A percentile compares a stretch with the other conserved stretches of the same genome.
Evolutionary conservation across 805 yeast species (phyloP).

Genomic region (Kodamaea lidongshanica): DNA sequence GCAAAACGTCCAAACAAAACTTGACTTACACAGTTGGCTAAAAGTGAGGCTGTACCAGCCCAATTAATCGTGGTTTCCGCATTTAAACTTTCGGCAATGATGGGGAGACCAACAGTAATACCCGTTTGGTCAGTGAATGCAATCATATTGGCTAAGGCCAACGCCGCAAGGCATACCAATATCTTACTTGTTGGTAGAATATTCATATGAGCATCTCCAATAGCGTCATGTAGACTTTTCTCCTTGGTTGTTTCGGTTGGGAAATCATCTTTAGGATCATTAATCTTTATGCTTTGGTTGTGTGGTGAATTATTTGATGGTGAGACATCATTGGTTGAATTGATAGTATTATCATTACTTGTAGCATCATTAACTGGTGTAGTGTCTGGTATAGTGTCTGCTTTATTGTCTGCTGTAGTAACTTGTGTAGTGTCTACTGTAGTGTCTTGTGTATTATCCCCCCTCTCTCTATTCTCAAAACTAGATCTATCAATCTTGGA

Average conservation of each 20-base stretch:
- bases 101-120: conserved; percentile 42
- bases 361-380: too few species aligned
- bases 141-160: conserved; percentile 35
- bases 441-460: too few species aligned
- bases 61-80: conserved; percentile 47
- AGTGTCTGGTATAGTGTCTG: too few species aligned
- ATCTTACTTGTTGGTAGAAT: conserved; percentile 33
- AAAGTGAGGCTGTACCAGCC: conserved; percentile 52
- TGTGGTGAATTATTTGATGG: too few species aligned
- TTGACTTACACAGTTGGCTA: conserved; percentile 48
- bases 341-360: too few species aligned
- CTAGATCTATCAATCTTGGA: too few species aligned
- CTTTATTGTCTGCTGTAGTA: too few species aligned
- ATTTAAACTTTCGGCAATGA: conserved; percentile 42
- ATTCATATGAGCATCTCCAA: conserved; percentile 40
- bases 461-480: too few species aligned
- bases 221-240: conserved; percentile 14
- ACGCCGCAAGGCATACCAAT: conserved; percentile 30
- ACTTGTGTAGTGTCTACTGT: too few species aligned
- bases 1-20: conserved; percentile 49
- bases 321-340: too few species aligned
- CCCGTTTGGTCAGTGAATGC: conserved; percentile 48
- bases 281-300: too few species aligned
- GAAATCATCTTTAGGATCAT: not conserved
- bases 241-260: not conserved